Evolutionary conservation across 805 yeast species (phyloP).

Genomic region (Metschnikowia kofuensis): DNA sequence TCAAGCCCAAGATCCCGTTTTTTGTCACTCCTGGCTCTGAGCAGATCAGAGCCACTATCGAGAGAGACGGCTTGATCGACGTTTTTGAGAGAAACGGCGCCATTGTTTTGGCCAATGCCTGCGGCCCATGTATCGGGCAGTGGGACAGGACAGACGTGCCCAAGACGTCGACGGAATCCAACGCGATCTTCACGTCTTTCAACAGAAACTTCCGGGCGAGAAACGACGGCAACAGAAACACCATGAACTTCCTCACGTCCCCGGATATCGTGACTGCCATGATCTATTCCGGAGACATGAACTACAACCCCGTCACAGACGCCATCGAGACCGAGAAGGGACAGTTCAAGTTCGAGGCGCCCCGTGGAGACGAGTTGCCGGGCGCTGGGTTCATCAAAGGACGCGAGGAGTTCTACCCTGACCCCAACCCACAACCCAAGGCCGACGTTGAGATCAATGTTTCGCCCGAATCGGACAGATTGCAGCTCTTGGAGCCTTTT

Average conservation of each 20-base stretch:
- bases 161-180: slow-evolving; percentile 61
- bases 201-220: slow-evolving; percentile 97
- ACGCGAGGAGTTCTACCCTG: slow-evolving; percentile 73
- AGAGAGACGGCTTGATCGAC: slow-evolving; percentile 86
- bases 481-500: slow-evolving; percentile 89
- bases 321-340: slow-evolving; percentile 71
- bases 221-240: slow-evolving; percentile 97
- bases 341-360: slow-evolving; percentile 74
- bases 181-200: slow-evolving; percentile 94
- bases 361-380: slow-evolving; percentile 84
- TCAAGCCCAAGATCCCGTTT: slow-evolving; percentile 87
- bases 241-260: slow-evolving; percentile 97
- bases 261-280: slow-evolving; percentile 97
- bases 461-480: slow-evolving; percentile 87
- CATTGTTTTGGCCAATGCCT: slow-evolving; percentile 90
- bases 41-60: slow-evolving; percentile 95
- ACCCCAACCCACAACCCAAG: slow-evolving; percentile 60
- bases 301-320: slow-evolving; percentile 89
- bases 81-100: slow-evolving; percentile 88
- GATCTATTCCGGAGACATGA: slow-evolving; percentile 91
- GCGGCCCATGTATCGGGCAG: slow-evolving; percentile 99
- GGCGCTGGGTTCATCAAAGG: slow-evolving; percentile 72
- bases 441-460: slow-evolving; percentile 61
- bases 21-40: slow-evolving; percentile 98
- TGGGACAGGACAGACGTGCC: slow-evolving; percentile 91